Conservation (phyloP, 768 basidiomycete genomes). For the Phaeolepiota aurea region DNA sequence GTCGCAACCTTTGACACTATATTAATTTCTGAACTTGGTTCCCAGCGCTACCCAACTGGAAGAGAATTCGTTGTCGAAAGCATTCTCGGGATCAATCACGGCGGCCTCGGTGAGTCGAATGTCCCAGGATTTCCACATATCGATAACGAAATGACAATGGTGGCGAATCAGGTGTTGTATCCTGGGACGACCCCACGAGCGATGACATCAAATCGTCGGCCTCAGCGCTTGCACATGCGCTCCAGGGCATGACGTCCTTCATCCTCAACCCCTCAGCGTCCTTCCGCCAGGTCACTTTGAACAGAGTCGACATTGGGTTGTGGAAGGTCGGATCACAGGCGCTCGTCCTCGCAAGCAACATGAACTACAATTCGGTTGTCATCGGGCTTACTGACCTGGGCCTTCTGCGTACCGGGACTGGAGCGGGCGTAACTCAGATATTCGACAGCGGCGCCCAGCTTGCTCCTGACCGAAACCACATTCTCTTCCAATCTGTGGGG, state of each 20-base stretch:
- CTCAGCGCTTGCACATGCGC: constrained; percentile 36
- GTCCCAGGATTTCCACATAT: not conserved
- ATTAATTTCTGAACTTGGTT: constrained; percentile 1
- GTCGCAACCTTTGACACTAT: too few species aligned
- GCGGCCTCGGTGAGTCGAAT: constrained; percentile 38
- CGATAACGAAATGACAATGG: not conserved
- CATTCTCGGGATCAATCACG: constrained; percentile 64
- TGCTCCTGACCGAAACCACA: constrained; percentile 14
- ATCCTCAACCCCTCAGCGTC: constrained; percentile 32
- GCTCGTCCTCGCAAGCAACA: constrained; percentile 44
- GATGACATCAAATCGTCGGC: constrained; percentile 44
- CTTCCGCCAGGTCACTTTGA: constrained; percentile 29
- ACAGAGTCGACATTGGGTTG: constrained; percentile 39
- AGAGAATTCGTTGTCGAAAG: constrained; percentile 61
- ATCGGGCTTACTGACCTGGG: constrained; percentile 24
- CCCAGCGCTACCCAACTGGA: constrained; percentile 50
- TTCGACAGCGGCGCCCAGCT: constrained; percentile 25
- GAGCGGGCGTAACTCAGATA: constrained; percentile 17
- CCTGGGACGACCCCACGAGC: constrained; percentile 48
- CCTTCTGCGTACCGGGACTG: constrained; percentile 8
- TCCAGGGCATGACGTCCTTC: constrained; percentile 37
- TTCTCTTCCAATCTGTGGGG: constrained; percentile 29
- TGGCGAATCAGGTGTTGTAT: constrained; percentile 34
- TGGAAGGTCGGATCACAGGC: constrained; percentile 35
- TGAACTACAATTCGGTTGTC: constrained; percentile 27